These are phyloP conservation scores for Rhododendron griersonianum DNA, from an alignment of 148 eudicot genomes.

Conservation along the genomic window DNA sequence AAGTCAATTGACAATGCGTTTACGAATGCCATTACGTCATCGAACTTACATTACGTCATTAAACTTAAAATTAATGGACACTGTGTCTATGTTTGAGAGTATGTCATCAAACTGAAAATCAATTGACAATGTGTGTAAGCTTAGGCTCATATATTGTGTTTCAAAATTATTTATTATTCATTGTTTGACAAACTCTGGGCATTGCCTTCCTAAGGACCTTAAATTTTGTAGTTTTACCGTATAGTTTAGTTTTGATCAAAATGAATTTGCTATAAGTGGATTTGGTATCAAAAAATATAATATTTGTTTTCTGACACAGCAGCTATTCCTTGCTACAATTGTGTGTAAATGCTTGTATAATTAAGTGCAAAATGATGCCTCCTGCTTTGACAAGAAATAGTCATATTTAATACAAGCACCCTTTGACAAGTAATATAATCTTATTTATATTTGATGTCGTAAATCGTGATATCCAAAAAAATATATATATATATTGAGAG, in stretches of 20 bases:
- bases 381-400: background rate
- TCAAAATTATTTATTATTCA: background rate
- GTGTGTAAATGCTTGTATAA: background rate
- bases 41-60: background rate
- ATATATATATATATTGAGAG: no score
- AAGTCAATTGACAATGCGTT: background rate
- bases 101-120: background rate
- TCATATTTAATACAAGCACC: background rate
- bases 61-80: background rate
- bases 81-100: background rate
- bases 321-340: background rate
- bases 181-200: background rate
- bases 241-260: no score
- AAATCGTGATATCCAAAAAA: no score
- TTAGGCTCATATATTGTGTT: background rate
- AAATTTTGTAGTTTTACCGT: no score
- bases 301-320: background rate
- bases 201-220: no score
- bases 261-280: no score
- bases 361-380: background rate
- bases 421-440: background rate
- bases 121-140: background rate
- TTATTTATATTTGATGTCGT: no score
- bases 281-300: background rate
- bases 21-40: background rate